Base-by-base conservation (phyloP, 1,139 yeast genomes). In the Kluyveromyces sp. region DNA sequence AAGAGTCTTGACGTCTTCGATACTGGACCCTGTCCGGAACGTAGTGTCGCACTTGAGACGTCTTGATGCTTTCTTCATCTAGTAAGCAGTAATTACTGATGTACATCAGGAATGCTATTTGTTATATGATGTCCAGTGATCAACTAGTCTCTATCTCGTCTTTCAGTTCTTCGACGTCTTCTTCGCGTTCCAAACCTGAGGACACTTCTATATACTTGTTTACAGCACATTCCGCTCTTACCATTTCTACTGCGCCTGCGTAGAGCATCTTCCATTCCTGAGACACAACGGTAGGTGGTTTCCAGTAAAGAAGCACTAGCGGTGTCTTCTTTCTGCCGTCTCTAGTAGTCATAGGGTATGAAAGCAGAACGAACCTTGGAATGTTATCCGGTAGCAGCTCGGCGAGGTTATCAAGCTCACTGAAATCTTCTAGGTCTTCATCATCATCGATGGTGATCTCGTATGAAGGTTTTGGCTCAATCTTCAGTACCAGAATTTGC, bases 191-290 rank as follows among this genome's bases (percentile, higher is more conserved):
- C 31, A 60, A 42, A 2, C 63, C 62, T 3, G 60, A 52, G 9
- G 60, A 47, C 9, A 61, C 61, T 36, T 63, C 66, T n/a, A 63
- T 48, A 15, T 57, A 47, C 42, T 55, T 61, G 38, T 56, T 58
- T 17, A 63, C 57, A 12, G 92, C 89, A 15, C 94, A 85, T 56
- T 81, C 81, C 44, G 76, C 80, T 60, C 92, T 73, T 49, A 88
- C 74, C 53, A 81, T 66, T 58, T 88, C 96, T 22, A 85, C 76
- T 0, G 95, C 94, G 2, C 94, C 95, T 1, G 96, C 96, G 56
- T 85, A 88, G 40, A 85, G 66, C 96, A 88, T 88, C 60, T 83
- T 77, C 58, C 75, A 70, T 44, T 81, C 85, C 59, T 81, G 92
- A 15, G 84, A 82, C 2, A 61, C 65, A 16, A 88, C 74, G 0